A percentile compares a stretch with the other conserved stretches of the same genome.
Conservation (phyloP, 2,329 filamentous ascomycete genomes). For the Nectriaceae sp. region DNA sequence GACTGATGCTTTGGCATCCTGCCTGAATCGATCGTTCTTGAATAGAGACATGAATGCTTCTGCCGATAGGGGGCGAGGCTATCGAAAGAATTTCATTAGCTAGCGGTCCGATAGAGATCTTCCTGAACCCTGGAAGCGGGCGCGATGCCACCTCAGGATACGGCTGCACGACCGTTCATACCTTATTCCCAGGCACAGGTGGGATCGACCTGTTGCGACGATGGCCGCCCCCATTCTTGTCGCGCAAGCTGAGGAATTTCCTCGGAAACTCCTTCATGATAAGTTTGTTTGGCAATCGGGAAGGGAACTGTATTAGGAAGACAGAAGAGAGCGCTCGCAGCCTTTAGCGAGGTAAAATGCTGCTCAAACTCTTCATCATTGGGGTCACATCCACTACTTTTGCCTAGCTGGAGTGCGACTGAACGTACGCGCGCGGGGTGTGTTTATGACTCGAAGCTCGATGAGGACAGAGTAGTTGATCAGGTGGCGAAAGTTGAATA, state of each 20-base stretch:
- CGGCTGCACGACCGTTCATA: slow-evolving; percentile 30
- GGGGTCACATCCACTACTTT: slow-evolving; percentile 20
- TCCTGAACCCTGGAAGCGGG: slow-evolving; percentile 6
- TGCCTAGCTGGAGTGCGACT: neutral
- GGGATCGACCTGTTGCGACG: slow-evolving; percentile 59
- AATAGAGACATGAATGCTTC: slow-evolving; percentile 67
- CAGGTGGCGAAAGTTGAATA: neutral
- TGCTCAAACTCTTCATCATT: slow-evolving; percentile 34
- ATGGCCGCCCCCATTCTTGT: slow-evolving; percentile 58
- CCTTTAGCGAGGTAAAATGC: slow-evolving; percentile 34
- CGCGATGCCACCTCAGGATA: neutral
- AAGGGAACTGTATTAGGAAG: slow-evolving; percentile 5
- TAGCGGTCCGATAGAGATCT: slow-evolving; percentile 6
- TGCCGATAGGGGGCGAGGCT: slow-evolving; percentile 55
- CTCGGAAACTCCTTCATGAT: slow-evolving; percentile 59
- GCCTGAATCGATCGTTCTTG: slow-evolving; percentile 59
- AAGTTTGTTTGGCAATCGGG: slow-evolving; percentile 12
- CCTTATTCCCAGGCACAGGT: slow-evolving; percentile 43
- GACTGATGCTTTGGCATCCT: slow-evolving; percentile 42
- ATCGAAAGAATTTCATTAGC: slow-evolving; percentile 14
- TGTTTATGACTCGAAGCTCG: neutral
- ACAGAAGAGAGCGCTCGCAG: slow-evolving; percentile 28
- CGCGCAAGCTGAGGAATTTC: slow-evolving; percentile 71
- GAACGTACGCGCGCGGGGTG: neutral
- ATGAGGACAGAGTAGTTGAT: neutral